Base-by-base conservation (phyloP, 306 rosid species). In the Mucuna pruriens region DNA sequence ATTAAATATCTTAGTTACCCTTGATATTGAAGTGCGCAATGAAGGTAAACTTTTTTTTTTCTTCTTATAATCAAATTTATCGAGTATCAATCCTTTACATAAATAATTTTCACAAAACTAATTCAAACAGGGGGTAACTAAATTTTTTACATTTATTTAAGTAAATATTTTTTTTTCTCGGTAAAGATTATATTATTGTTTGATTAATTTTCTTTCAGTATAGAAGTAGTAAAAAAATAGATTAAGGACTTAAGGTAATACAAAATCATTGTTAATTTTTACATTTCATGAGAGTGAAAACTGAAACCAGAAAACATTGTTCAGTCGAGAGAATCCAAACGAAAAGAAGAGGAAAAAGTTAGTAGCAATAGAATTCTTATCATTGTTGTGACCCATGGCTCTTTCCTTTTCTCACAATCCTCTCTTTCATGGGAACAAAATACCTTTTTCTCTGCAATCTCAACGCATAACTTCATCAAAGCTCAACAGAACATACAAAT, bases 341-440 rank as follows among this genome's bases (percentile, higher is more conserved):
- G 16, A 15, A 45, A 25, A 10, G 19, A 7, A 2, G 10, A 16
- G 33, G 6, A 9, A 7, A 3, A 6, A 3, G 70, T n/a, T n/a
- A n/a, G n/a, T 42, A 22, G 54, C 22, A 15, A 38, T 4, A 45
- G 7, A n/a, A 33, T 60, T 33, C 51, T 44, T 58, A 38, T 61
- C 48, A 7, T 29, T 58, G 0, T 36, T 23, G 29, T 22, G 39
- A 12, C 71, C 63, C 22, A 86, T 83, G 80, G 82, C 86, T 83
- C 82, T 85, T 26, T 82, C 84, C 26, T 78, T 58, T 23, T 77
- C 75, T 36, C 83, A 67, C 16, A 12, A 15, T 60, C 76, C 64
- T 82, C 49, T 74, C 51, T 67, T 70, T 78, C 85, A 48, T 61
- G 29, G 25, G 19, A 74, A 74, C 31, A 70, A 76, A 76, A 34